Evolutionary conservation across 164 flowering plant species (phyloP), one percentile per base, ranked within the genome.

Genomic region (Santalum album): DNA sequence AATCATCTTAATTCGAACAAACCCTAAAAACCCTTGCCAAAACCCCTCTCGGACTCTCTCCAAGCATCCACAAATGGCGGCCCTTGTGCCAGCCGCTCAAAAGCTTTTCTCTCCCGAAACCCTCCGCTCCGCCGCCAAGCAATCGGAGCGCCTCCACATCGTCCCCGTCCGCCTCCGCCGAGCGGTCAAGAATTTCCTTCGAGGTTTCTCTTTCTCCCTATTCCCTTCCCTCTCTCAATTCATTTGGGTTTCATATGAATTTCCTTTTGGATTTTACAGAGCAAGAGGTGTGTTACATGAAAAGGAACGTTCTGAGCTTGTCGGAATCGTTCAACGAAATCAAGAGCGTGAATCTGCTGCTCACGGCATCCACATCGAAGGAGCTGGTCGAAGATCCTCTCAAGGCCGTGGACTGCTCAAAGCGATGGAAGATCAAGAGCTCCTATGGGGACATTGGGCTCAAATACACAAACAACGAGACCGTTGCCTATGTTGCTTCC

Each of bases 401-500:
- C 45, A 85, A 78, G 65, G 71, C 77, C 2, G 38, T 67, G 61
- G 84, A 73, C 1, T 62, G 63, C 18, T 67, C 89, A 3, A 65
- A 81, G 72, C 51, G 99, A 22, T 90, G 99, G 99, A 94, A 90
- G 70, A 74, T 90, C 49, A 75, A 69, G 73, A 79, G 80, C 57
- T 53, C 72, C 10, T 90, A 86, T 53, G 97, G 99, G 1, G 99
- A 90, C 51, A 69, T 75, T 46, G 96, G 99, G 2, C 68, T 94
- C 35, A 75, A 61, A 58, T 94, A 94, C 61, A 72, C 68, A 25
- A 95, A 90, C 12, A 84, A 84, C 17, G 74, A 90, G 73, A 74
- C 90, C 1, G 51, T 64, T 9, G 99, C 99, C 35, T 94, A 94
- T 65, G 85, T 94, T 1, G 96, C 97, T 36, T 76, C 96, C n/a